Evolutionary conservation across 768 basidiomycete genomes (phyloP).

Genomic region (Butyriboletus loyo): DNA sequence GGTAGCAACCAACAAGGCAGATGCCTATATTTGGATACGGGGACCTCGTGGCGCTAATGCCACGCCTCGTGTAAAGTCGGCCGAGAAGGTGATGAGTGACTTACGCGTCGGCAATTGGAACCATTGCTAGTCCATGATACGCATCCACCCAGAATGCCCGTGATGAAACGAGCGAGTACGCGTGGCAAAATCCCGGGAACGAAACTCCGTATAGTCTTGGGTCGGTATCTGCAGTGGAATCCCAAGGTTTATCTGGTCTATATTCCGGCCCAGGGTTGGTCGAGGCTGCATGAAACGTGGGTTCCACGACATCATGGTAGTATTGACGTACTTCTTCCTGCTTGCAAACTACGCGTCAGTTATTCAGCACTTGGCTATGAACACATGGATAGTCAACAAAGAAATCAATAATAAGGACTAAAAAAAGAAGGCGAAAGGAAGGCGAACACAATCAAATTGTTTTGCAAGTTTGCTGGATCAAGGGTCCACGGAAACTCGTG

Average conservation of each 20-base stretch:
- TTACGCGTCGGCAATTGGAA: conserved; percentile 82
- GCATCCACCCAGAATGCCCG: conserved; percentile 82
- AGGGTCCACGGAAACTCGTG: conserved; percentile 13
- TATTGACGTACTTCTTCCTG: conserved; percentile 37
- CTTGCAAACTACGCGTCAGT: conserved; percentile 19
- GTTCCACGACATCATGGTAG: conserved; percentile 27
- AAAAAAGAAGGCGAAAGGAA: conserved; percentile 11
- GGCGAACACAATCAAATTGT: conserved; percentile 2
- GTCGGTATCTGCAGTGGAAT: neutral
- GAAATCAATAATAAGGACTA: conserved; percentile 7
- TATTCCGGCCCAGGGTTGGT: conserved; percentile 2
- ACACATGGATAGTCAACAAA: conserved; percentile 7
- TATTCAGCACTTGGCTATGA: conserved; percentile 4
- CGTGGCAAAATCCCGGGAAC: conserved; percentile 30
- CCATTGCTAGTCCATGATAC: conserved; percentile 78
- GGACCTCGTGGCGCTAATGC: conserved; percentile 17
- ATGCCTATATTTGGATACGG: conserved; percentile 11
- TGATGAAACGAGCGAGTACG: conserved; percentile 68
- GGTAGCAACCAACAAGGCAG: conserved; percentile 11
- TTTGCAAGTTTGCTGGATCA: conserved; percentile 10
- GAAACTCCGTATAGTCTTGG: conserved; percentile 16
- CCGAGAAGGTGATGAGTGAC: conserved; percentile 26
- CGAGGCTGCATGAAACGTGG: conserved; percentile 25
- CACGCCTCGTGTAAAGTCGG: conserved; percentile 5
- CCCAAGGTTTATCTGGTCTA: neutral